These are phyloP conservation scores for Coelastrella sp. DNA, from an alignment of 139 green algal species.

Conservation along the genomic window DNA sequence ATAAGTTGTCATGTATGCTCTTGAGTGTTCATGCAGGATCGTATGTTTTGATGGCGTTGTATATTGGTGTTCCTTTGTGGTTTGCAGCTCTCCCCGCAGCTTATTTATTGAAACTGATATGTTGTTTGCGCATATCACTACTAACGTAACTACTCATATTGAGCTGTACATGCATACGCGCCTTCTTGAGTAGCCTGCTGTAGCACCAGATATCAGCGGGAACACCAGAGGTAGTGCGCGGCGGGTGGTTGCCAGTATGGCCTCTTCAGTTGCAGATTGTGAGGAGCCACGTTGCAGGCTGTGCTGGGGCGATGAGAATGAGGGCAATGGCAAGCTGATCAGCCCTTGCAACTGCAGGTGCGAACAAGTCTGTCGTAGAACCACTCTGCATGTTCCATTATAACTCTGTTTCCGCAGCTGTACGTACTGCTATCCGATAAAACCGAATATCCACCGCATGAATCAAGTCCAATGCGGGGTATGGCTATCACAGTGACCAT, in stretches of 20 bases:
- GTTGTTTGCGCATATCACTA: too few relatives aligned
- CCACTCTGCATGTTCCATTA: too few relatives aligned
- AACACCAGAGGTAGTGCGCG: not conserved
- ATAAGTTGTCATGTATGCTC: not conserved
- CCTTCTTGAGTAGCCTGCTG: not conserved
- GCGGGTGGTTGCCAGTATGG: not conserved
- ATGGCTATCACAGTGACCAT: too few relatives aligned
- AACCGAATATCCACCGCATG: too few relatives aligned
- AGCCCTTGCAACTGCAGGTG: constrained; percentile 41
- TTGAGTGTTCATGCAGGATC: not conserved
- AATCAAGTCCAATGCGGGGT: too few relatives aligned
- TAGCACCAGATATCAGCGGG: not conserved
- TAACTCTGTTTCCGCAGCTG: too few relatives aligned
- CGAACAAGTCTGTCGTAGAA: too few relatives aligned
- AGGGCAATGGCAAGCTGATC: constrained; percentile 15
- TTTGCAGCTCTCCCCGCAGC: not conserved
- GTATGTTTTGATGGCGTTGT: not conserved
- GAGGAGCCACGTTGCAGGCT: constrained; percentile 23
- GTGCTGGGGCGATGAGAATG: constrained; percentile 37
- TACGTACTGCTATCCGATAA: too few relatives aligned
- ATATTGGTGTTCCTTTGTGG: not conserved
- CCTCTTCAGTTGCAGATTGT: not conserved
- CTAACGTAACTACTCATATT: too few relatives aligned
- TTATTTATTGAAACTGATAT: not conserved
- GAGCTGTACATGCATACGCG: not conserved